Evolutionary conservation across 208 protist species (phyloP).

Genomic region (Trypanosoma caninum): DNA sequence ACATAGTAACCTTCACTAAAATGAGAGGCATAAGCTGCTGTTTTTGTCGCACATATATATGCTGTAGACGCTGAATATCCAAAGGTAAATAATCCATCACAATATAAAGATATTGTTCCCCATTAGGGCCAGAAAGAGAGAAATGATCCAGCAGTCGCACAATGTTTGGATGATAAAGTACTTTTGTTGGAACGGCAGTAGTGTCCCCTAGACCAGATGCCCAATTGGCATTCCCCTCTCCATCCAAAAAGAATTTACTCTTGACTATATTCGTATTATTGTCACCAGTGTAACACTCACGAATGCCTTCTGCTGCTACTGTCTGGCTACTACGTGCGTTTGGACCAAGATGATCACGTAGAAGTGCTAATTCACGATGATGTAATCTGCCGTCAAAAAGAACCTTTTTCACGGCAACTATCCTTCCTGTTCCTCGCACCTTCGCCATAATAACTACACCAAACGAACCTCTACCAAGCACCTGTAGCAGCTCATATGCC

Average conservation of each 20-base stretch:
- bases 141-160: slow-evolving; percentile 95
- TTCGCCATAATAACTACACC: slow-evolving; percentile 94
- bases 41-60: slow-evolving; percentile 72
- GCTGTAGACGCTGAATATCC: slow-evolving; percentile 93
- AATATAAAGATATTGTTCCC: slow-evolving; percentile 98
- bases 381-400: slow-evolving; percentile 96
- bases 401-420: slow-evolving; percentile 98
- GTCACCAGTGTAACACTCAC: not conserved
- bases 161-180: slow-evolving; percentile 90
- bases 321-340: not conserved
- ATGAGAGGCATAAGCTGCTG: slow-evolving; percentile 86
- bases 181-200: slow-evolving; percentile 27
- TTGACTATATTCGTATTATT: not conserved
- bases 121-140: slow-evolving; percentile 82
- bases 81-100: slow-evolving; percentile 98
- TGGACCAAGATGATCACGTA: slow-evolving; percentile 72
- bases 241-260: not conserved
- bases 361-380: slow-evolving; percentile 98
- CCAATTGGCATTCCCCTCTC: not conserved
- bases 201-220: not conserved
- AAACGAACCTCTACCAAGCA: slow-evolving; percentile 97
- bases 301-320: not conserved
- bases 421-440: slow-evolving; percentile 70
- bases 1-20: slow-evolving; percentile 91
- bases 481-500: slow-evolving; percentile 59